Percentiles rank a stretch among this genome's conserved stretches.
These are phyloP conservation scores for Clohesyomyces aquaticus DNA, from an alignment of 495 filamentous ascomycete genomes.

Conservation along the genomic window DNA sequence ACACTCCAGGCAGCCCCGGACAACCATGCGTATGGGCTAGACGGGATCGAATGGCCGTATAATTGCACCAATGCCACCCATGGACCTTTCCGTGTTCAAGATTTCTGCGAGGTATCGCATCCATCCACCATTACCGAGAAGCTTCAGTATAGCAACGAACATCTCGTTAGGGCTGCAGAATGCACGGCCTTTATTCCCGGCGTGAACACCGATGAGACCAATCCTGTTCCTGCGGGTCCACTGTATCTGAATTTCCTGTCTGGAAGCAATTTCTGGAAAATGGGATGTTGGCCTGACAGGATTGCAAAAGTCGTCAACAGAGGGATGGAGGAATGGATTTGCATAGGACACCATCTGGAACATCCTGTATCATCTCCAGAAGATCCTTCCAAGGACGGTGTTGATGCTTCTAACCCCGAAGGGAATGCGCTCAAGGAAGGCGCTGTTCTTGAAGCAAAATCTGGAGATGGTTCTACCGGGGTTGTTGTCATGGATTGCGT, in stretches of 20 bases:
- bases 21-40: slow-evolving; percentile 67
- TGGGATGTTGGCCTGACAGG: slow-evolving; percentile 89
- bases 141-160: slow-evolving; percentile 70
- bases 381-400: slow-evolving; percentile 47
- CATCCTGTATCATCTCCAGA: slow-evolving; percentile 37
- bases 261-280: slow-evolving; percentile 90
- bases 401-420: slow-evolving; percentile 33
- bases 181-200: slow-evolving; percentile 47
- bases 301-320: slow-evolving; percentile 93
- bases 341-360: slow-evolving; percentile 61
- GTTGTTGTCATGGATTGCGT: slow-evolving; percentile 95
- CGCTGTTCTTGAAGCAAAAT: slow-evolving; percentile 37
- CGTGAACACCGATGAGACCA: slow-evolving; percentile 52
- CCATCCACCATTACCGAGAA: slow-evolving; percentile 78
- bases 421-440: not conserved
- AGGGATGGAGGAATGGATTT: slow-evolving; percentile 79
- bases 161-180: slow-evolving; percentile 72
- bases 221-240: slow-evolving; percentile 52
- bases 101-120: slow-evolving; percentile 89
- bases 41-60: slow-evolving; percentile 83
- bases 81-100: slow-evolving; percentile 83
- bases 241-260: slow-evolving; percentile 91
- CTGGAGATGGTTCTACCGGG: slow-evolving; percentile 83
- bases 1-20: slow-evolving; percentile 49
- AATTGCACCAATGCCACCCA: slow-evolving; percentile 78